phyloP scores from a whole-genome alignment of 352 stramenopile genomes.

The Pythium rishiriense region DNA sequence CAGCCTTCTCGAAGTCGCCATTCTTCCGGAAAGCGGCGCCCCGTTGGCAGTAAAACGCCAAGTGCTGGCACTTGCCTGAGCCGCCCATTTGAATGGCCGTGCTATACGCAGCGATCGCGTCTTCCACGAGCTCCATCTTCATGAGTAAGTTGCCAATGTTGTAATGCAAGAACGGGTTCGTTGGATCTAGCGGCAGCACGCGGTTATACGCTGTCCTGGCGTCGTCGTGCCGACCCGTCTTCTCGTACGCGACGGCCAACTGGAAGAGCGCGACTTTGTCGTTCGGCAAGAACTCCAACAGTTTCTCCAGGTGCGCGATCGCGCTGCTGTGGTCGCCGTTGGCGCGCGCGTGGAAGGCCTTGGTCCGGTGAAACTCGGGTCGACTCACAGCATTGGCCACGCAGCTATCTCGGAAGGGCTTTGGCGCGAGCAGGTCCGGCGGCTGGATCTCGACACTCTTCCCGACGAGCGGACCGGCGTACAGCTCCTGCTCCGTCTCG shows the following conservation, averaged over 20 bases:
- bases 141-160: conserved; percentile 62
- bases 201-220: conserved; percentile 40
- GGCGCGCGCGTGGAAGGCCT: conserved; percentile 47
- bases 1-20: conserved; percentile 62
- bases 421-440: conserved; percentile 5
- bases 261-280: conserved; percentile 37
- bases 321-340: conserved; percentile 45
- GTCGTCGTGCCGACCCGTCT: conserved; percentile 34
- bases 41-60: conserved; percentile 52
- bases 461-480: conserved; percentile 42
- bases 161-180: conserved; percentile 49
- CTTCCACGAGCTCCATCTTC: conserved; percentile 31
- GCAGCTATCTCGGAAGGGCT: conserved; percentile 25
- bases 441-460: conserved; percentile 48
- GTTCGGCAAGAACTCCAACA: conserved; percentile 21
- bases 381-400: conserved; percentile 40
- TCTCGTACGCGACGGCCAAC: conserved; percentile 52
- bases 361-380: conserved; percentile 38
- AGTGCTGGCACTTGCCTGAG: conserved; percentile 5
- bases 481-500: conserved; percentile 46
- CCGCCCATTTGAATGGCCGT: conserved; percentile 39
- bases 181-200: conserved; percentile 25
- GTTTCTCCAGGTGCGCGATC: conserved; percentile 43
- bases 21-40: conserved; percentile 56
- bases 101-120: conserved; percentile 51